Evolutionary conservation across 805 yeast genomes (phyloP).

Genomic region (Ogataea dorogensis): DNA sequence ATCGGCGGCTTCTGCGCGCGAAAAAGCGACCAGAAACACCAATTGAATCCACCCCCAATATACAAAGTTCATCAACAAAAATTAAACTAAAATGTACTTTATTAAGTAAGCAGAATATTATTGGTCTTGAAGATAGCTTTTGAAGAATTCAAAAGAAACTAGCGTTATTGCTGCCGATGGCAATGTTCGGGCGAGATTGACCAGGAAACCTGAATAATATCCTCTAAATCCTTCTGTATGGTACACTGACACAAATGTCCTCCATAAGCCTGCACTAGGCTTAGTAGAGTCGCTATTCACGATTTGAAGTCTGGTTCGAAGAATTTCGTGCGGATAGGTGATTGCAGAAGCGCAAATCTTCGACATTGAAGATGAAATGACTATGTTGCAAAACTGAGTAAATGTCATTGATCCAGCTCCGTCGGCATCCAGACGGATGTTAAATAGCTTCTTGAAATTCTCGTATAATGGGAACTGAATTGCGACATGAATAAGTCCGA

Average conservation of each 20-base stretch:
- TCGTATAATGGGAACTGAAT: constrained; percentile 96
- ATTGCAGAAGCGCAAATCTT: constrained; percentile 86
- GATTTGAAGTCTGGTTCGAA: constrained; percentile 88
- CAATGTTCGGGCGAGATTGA: constrained; percentile 84
- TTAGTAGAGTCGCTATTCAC: constrained; percentile 31
- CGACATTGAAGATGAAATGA: constrained; percentile 71
- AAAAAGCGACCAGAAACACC: background rate
- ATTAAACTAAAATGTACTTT: background rate
- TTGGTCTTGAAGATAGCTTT: constrained; percentile 43
- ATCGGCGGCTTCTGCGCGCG: constrained; percentile 8
- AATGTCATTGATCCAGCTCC: constrained; percentile 10
- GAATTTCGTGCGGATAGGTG: constrained; percentile 94
- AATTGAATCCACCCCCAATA: constrained; percentile 2
- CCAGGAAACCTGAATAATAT: constrained; percentile 85
- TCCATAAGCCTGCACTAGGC: constrained; percentile 22
- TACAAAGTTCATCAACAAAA: constrained; percentile 6
- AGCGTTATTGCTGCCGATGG: constrained; percentile 96
- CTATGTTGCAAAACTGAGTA: constrained; percentile 39
- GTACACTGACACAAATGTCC: constrained; percentile 43
- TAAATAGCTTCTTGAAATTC: constrained; percentile 58
- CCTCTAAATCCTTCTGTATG: constrained; percentile 73
- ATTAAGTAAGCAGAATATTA: constrained; percentile 5
- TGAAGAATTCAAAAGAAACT: constrained; percentile 84
- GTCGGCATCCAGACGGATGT: constrained; percentile 16
- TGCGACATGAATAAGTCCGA: constrained; percentile 92